These are phyloP conservation scores for Penicillium sp. DNA, from an alignment of 2,329 filamentous ascomycete species.

Conservation along the genomic window DNA sequence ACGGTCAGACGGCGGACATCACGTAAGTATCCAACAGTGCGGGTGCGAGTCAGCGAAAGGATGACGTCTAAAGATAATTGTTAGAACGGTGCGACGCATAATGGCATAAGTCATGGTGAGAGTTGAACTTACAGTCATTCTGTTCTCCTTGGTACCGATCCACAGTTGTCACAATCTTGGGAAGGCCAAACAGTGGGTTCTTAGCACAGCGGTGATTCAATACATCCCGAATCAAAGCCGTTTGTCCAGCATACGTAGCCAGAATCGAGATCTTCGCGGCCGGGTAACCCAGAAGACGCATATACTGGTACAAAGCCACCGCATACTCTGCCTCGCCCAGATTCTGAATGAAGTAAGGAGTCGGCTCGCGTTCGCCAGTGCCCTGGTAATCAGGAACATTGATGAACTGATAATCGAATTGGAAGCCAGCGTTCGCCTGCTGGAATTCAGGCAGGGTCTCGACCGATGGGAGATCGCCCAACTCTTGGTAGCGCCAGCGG, in stretches of 20 bases:
- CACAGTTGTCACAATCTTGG: constrained; percentile 87
- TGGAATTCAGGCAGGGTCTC: constrained; percentile 69
- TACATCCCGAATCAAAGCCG: constrained; percentile 84
- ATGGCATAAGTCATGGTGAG: neutral
- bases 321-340: constrained; percentile 95
- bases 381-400: constrained; percentile 93
- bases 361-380: constrained; percentile 81
- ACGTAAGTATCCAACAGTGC: constrained; percentile 84
- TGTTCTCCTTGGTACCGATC: constrained; percentile 99
- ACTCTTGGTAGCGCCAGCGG: constrained; percentile 83
- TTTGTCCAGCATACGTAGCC: constrained; percentile 90
- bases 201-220: constrained; percentile 78
- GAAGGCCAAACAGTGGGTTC: constrained; percentile 83
- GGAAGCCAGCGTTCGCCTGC: constrained; percentile 85
- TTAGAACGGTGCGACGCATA: constrained; percentile 12
- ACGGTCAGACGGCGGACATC: constrained; percentile 93
- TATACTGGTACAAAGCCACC: constrained; percentile 94
- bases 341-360: constrained; percentile 94
- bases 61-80: constrained; percentile 71
- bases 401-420: constrained; percentile 95
- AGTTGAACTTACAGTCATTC: constrained; percentile 78
- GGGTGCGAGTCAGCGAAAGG: constrained; percentile 86
- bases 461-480: constrained; percentile 78
- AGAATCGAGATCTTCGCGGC: constrained; percentile 81
- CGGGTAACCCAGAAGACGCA: constrained; percentile 92